Percentiles rank a stretch among this genome's conserved stretches.
Evolutionary conservation across 139 green algal genomes (phyloP).

Genomic region (Chlorella sp.): DNA sequence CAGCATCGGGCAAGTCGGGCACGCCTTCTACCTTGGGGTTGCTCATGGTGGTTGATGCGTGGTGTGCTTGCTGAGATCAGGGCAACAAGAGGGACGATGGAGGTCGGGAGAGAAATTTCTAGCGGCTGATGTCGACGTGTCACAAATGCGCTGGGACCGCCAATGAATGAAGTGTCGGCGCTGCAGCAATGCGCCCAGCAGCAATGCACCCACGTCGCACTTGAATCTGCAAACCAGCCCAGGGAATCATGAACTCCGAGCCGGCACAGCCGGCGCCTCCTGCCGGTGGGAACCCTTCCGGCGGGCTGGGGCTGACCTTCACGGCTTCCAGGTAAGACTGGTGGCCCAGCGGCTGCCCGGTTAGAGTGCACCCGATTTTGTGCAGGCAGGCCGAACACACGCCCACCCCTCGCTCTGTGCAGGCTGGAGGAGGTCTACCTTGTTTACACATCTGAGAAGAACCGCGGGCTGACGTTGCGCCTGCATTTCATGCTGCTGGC

Average conservation of each 20-base stretch:
- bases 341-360: too few species aligned
- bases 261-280: too few species aligned
- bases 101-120: too few species aligned
- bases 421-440: conserved; percentile 43
- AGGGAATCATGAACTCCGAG: too few species aligned
- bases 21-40: conserved; percentile 7
- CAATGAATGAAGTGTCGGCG: too few species aligned
- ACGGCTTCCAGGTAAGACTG: neutral
- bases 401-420: neutral
- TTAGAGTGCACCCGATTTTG: neutral
- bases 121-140: too few species aligned
- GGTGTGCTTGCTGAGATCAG: neutral
- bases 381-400: neutral
- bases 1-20: neutral
- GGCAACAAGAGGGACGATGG: neutral
- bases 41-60: neutral
- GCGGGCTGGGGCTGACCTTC: neutral
- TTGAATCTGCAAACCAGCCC: too few species aligned
- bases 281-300: neutral
- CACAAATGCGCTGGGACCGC: too few species aligned
- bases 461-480: conserved; percentile 37
- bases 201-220: too few species aligned
- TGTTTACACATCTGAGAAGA: conserved; percentile 40
- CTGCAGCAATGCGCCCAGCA: too few species aligned
- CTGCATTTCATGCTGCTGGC: conserved; percentile 34